A percentile compares a stretch with the other conserved stretches of the same genome.
These are phyloP conservation scores for Camelina laxa DNA, from an alignment of 345 rosid genomes.

Conservation along the genomic window DNA sequence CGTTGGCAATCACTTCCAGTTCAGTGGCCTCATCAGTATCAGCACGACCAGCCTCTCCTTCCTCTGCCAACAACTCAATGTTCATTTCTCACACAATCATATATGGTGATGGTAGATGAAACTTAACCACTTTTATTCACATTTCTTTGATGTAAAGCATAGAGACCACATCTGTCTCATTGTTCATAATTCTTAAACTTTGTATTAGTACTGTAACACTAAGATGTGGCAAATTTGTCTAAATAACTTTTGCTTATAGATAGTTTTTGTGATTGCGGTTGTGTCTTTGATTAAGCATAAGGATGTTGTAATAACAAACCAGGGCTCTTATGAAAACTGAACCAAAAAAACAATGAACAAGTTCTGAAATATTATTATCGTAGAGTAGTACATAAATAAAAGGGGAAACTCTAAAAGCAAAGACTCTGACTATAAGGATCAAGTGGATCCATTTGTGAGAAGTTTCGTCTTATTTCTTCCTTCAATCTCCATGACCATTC, in stretches of 20 bases:
- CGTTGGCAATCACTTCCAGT: conserved; percentile 14
- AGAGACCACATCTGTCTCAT: neutral
- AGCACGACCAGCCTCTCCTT: conserved; percentile 23
- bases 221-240: neutral
- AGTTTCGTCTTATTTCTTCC: neutral
- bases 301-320: neutral
- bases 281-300: conserved; percentile 1
- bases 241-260: neutral
- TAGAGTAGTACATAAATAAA: neutral
- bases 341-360: neutral
- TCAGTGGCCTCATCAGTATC: conserved; percentile 29
- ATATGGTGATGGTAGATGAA: conserved; percentile 44
- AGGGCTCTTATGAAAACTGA: neutral
- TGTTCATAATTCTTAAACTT: neutral
- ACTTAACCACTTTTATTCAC: neutral
- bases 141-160: neutral
- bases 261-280: neutral
- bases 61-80: conserved; percentile 34
- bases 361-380: neutral
- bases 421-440: neutral
- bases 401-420: neutral
- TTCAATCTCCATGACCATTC: neutral
- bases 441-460: neutral
- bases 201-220: neutral
- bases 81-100: conserved; percentile 40